Percentiles rank a stretch among this genome's conserved stretches.
Evolutionary conservation across 2,329 filamentous ascomycete species (phyloP).

Genomic region (Paecilomyces variotii): DNA sequence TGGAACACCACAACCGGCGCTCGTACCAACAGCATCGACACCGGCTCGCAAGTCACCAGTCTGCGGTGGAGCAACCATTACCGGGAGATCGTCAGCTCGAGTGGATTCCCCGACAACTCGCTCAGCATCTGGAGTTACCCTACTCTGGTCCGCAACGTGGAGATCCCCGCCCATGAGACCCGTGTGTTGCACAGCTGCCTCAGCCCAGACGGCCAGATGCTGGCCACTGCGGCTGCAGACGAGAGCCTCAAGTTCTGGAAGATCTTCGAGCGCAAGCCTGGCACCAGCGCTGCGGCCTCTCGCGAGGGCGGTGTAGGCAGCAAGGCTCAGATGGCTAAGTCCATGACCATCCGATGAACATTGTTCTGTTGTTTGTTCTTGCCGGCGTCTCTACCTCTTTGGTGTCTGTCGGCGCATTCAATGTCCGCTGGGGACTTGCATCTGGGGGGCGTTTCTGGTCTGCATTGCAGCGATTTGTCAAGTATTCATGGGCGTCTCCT

Average conservation of each 20-base stretch:
- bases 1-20: constrained; percentile 99
- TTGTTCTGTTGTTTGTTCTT: not conserved
- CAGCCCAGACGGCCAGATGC: constrained; percentile 95
- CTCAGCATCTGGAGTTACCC: constrained; percentile 99
- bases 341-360: constrained; percentile 80
- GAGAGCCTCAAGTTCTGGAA: constrained; percentile 99
- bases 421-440: not conserved
- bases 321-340: constrained; percentile 83
- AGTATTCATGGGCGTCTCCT: not conserved
- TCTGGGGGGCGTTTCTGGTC: not conserved
- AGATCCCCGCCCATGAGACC: constrained; percentile 96
- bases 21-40: constrained; percentile 98
- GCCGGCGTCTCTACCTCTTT: not conserved
- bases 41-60: constrained; percentile 92
- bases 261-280: constrained; percentile 97
- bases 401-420: not conserved
- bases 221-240: constrained; percentile 93
- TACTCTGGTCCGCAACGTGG: constrained; percentile 89
- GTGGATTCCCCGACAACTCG: constrained; percentile 98
- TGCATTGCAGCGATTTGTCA: not conserved
- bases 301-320: constrained; percentile 59
- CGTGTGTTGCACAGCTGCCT: constrained; percentile 93
- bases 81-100: constrained; percentile 95
- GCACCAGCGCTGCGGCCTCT: constrained; percentile 54
- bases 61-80: constrained; percentile 95